A percentile compares a stretch with the other conserved stretches of the same genome.
Conservation (phyloP, 116 monocot genomes). For the Cymodocea nodosa region DNA sequence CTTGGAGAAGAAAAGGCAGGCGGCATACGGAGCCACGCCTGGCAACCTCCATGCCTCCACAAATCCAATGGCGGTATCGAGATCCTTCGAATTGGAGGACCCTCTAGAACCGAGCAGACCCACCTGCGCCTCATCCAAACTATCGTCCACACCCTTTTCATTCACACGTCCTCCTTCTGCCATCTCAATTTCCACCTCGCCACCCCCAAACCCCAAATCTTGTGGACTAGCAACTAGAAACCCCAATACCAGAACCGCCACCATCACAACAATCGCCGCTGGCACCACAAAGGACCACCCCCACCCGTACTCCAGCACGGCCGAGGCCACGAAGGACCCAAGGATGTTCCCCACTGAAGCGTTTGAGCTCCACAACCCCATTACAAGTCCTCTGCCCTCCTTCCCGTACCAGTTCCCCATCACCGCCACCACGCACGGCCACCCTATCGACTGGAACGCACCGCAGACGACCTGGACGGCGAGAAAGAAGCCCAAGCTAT, state of each 20-base stretch:
- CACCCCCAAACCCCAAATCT: conserved; percentile 26
- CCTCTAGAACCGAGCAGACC: conserved; percentile 16
- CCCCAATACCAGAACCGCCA: conserved; percentile 28
- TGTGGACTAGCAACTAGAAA: conserved; percentile 50
- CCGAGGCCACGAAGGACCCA: conserved; percentile 66
- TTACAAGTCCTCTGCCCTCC: conserved; percentile 56
- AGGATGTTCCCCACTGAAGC: conserved; percentile 76
- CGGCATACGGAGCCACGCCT: conserved; percentile 58
- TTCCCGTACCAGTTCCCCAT: conserved; percentile 81
- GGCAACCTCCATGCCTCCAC: conserved; percentile 82
- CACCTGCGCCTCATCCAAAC: conserved; percentile 18
- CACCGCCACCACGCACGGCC: conserved; percentile 85
- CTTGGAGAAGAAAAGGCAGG: conserved; percentile 86
- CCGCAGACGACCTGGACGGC: conserved; percentile 48
- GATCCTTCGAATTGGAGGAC: background rate
- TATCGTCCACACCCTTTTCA: conserved; percentile 6
- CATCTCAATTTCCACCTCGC: conserved; percentile 37
- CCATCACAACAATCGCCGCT: conserved; percentile 23
- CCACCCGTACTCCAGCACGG: conserved; percentile 75
- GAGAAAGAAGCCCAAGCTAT: conserved; percentile 44
- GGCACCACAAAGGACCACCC: conserved; percentile 83
- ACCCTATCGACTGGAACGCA: conserved; percentile 56
- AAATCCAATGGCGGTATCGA: conserved; percentile 50
- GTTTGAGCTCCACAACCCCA: conserved; percentile 90
- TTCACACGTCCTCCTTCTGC: conserved; percentile 5